Percentiles rank a stretch among this genome's conserved stretches.
These are phyloP conservation scores for Aspergillus campestris DNA, from an alignment of 495 filamentous ascomycete genomes.

Conservation along the genomic window DNA sequence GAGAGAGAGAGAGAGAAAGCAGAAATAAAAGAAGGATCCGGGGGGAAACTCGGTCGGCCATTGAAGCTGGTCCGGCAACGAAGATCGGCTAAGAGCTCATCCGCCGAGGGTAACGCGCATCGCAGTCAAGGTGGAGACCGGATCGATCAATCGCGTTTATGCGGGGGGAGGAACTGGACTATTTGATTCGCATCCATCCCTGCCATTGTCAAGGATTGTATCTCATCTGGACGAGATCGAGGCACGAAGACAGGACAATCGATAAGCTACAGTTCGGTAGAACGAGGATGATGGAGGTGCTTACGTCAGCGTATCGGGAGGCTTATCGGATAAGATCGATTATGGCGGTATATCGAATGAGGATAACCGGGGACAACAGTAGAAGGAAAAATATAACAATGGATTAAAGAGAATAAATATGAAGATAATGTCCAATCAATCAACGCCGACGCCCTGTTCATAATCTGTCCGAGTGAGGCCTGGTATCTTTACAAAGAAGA, in stretches of 20 bases:
- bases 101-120: slow-evolving; percentile 15
- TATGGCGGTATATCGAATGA: not conserved
- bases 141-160: not conserved
- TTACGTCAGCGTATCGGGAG: slow-evolving; percentile 19
- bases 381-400: not conserved
- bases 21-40: slow-evolving; percentile 6
- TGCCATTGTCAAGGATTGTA: too few species aligned
- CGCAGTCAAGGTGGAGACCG: slow-evolving; percentile 7
- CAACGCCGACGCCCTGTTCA: not conserved
- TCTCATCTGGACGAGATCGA: not conserved
- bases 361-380: not conserved
- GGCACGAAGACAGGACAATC: too few species aligned
- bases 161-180: too few species aligned
- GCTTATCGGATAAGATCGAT: slow-evolving; percentile 7
- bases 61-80: slow-evolving; percentile 26
- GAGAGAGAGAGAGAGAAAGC: too few species aligned
- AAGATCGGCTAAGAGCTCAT: slow-evolving; percentile 39
- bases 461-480: not conserved
- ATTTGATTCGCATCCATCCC: too few species aligned
- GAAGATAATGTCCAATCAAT: not conserved
- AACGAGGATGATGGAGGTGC: slow-evolving; percentile 4
- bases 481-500: slow-evolving; percentile 3
- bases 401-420: not conserved
- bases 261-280: too few species aligned
- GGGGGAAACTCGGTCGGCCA: slow-evolving; percentile 18